phyloP scores from a whole-genome alignment of 2,329 filamentous ascomycete genomes.

The Paracorniculantispora psalliotae region DNA sequence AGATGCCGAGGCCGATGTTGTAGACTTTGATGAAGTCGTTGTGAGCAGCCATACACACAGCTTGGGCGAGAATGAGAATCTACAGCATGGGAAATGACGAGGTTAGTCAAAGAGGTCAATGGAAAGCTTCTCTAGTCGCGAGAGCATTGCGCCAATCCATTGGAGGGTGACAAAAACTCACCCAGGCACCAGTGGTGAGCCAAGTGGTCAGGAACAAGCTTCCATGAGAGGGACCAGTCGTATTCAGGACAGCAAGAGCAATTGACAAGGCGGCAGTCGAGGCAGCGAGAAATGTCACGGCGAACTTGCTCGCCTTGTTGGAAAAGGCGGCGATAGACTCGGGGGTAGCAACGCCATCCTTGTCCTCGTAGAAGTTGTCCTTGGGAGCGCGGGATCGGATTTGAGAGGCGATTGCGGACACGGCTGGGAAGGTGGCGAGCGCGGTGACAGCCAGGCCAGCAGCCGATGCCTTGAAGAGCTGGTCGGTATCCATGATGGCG shows the following conservation, averaged over 20 bases:
- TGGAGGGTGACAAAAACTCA: constrained; percentile 35
- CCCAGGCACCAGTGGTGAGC: constrained; percentile 58
- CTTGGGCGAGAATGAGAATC: constrained; percentile 49
- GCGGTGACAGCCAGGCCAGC: constrained; percentile 31
- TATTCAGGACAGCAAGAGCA: constrained; percentile 49
- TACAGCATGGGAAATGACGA: constrained; percentile 22
- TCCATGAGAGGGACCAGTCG: constrained; percentile 31
- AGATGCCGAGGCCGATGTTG: constrained; percentile 47
- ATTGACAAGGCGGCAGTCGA: constrained; percentile 53
- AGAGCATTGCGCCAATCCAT: not conserved
- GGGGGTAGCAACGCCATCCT: constrained; percentile 63
- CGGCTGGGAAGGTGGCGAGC: constrained; percentile 34
- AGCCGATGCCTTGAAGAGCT: constrained; percentile 21
- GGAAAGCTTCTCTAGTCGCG: not conserved
- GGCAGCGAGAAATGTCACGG: constrained; percentile 49
- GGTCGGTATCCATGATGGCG: constrained; percentile 11
- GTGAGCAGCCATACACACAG: constrained; percentile 42
- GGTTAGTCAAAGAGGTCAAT: not conserved
- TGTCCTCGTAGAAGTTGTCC: constrained; percentile 58
- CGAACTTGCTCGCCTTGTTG: constrained; percentile 50
- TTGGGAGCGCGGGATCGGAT: constrained; percentile 30
- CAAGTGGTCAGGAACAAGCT: constrained; percentile 50
- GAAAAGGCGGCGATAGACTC: constrained; percentile 60
- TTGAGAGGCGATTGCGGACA: constrained; percentile 31
- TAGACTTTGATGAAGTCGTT: constrained; percentile 49